Conservation (phyloP, 805 yeast species). For the Zygosaccharomyces bailii region DNA sequence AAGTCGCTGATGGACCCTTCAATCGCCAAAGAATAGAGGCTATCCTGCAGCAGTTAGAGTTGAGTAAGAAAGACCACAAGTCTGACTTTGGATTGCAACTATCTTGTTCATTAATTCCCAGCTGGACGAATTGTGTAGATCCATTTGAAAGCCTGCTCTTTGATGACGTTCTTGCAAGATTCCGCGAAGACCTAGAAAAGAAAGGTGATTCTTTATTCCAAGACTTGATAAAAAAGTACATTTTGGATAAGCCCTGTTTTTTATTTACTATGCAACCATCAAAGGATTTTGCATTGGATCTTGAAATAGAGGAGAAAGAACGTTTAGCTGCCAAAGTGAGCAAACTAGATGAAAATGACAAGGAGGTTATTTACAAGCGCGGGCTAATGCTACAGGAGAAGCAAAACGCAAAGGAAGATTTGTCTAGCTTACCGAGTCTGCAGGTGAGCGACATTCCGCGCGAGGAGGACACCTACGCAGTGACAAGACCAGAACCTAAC, state of each 20-base stretch:
- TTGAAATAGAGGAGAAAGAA: constrained; percentile 53
- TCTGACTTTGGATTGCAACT: constrained; percentile 85
- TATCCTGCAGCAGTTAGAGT: constrained; percentile 80
- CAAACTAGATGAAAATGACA: constrained; percentile 52
- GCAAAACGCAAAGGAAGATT: constrained; percentile 68
- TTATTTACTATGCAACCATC: constrained; percentile 75
- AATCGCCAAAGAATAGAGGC: constrained; percentile 70
- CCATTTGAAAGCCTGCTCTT: constrained; percentile 68
- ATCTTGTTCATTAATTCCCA: constrained; percentile 69
- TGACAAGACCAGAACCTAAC: constrained; percentile 36
- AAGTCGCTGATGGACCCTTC: constrained; percentile 45
- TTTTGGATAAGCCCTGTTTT: constrained; percentile 56
- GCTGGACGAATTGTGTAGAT: constrained; percentile 80
- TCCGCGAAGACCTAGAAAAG: constrained; percentile 55
- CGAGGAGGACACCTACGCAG: constrained; percentile 41
- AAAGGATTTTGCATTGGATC: constrained; percentile 47
- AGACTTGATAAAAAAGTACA: constrained; percentile 50
- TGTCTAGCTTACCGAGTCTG: constrained; percentile 77
- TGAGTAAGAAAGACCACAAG: constrained; percentile 78
- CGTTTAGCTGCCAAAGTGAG: constrained; percentile 47
- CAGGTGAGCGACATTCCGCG: constrained; percentile 68
- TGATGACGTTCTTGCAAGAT: constrained; percentile 53
- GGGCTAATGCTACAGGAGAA: constrained; percentile 57
- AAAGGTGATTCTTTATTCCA: constrained; percentile 58
- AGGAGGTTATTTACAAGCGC: constrained; percentile 51